Conservation (phyloP, 768 basidiomycete genomes). For the Xerocomellus amylosporus region DNA sequence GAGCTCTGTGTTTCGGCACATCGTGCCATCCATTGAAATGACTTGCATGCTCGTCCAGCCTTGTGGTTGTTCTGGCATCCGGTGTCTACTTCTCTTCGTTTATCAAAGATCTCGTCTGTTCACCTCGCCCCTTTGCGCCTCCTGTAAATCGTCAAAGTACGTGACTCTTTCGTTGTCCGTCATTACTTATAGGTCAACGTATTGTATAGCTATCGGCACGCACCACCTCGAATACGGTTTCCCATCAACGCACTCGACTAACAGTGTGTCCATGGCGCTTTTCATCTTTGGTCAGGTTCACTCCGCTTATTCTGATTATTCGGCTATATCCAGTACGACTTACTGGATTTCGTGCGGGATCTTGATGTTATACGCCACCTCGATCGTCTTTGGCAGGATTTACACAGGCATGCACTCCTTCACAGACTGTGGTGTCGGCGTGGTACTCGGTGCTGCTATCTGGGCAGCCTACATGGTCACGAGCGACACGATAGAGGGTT, state of each 20-base stretch:
- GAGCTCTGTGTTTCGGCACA: constrained; percentile 23
- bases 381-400: constrained; percentile 75
- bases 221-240: constrained; percentile 94
- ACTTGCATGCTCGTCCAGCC: constrained; percentile 36
- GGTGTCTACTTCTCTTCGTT: constrained; percentile 89
- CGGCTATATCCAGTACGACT: constrained; percentile 43
- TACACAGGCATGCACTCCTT: constrained; percentile 91
- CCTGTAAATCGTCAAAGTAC: constrained; percentile 87
- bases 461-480: constrained; percentile 48
- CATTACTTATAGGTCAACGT: neutral
- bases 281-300: constrained; percentile 65
- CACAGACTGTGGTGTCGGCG: constrained; percentile 65
- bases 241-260: constrained; percentile 93
- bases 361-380: constrained; percentile 58
- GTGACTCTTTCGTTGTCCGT: constrained; percentile 23
- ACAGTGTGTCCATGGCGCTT: constrained; percentile 84
- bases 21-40: neutral
- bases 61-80: constrained; percentile 65
- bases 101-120: constrained; percentile 85
- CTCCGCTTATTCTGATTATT: constrained; percentile 39
- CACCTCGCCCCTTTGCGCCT: constrained; percentile 86
- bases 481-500: constrained; percentile 41
- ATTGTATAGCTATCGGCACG: constrained; percentile 58
- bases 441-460: constrained; percentile 60
- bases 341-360: constrained; percentile 43